A percentile compares a stretch with the other conserved stretches of the same genome.
Conservation (phyloP, 306 rosid genomes). For the Arachis stenosperma region DNA sequence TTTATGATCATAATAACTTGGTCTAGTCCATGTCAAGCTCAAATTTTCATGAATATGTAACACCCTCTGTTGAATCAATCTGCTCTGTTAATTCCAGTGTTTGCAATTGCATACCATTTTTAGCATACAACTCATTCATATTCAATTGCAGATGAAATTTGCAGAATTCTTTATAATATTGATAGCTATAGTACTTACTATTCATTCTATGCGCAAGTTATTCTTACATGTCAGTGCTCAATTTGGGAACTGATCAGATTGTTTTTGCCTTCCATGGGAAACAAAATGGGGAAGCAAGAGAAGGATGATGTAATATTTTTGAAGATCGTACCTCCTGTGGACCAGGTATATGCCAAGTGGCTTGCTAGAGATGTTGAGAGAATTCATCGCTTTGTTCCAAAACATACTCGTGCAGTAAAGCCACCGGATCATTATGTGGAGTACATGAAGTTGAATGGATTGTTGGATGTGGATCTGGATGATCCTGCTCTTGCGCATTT, state of each 20-base stretch:
- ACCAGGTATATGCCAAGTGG: slow-evolving; percentile 60
- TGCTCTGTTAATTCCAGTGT: too few relatives aligned
- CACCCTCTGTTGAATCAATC: too few relatives aligned
- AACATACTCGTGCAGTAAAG: slow-evolving; percentile 51
- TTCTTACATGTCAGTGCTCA: neutral
- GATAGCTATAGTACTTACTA: neutral
- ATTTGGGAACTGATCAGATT: slow-evolving; percentile 27
- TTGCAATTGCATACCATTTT: too few relatives aligned
- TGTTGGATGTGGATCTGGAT: slow-evolving; percentile 66
- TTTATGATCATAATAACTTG: too few relatives aligned
- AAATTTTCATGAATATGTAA: too few relatives aligned
- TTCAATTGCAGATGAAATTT: too few relatives aligned
- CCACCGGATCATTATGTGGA: slow-evolving; percentile 76
- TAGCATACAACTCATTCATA: too few relatives aligned
- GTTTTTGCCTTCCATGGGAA: slow-evolving; percentile 59
- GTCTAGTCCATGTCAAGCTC: too few relatives aligned
- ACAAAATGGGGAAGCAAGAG: slow-evolving; percentile 60
- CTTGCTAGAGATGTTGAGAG: slow-evolving; percentile 64
- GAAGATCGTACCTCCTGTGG: slow-evolving; percentile 74
- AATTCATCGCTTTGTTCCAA: slow-evolving; percentile 64
- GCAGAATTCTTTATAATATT: too few relatives aligned
- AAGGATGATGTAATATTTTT: slow-evolving; percentile 47
- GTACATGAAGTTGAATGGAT: slow-evolving; percentile 73
- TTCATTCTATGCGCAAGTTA: neutral
- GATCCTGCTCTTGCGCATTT: slow-evolving; percentile 74